phyloP scores from a whole-genome alignment of 2,329 filamentous ascomycete species.

The Penicillium hordei region DNA sequence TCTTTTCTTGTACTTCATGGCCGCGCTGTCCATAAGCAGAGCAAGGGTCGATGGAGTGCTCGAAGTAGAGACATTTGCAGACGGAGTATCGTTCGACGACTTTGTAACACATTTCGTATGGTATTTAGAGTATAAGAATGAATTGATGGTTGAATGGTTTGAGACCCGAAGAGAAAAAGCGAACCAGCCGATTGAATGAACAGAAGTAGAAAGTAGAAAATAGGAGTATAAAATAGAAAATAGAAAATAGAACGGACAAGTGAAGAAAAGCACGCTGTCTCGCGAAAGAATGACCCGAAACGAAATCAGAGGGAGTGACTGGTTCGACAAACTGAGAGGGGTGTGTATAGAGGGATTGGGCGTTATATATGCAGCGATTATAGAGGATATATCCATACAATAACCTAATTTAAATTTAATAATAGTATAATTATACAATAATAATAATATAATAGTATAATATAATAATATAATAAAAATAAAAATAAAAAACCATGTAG shows the following conservation, averaged over 20 bases:
- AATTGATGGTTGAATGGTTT: neutral
- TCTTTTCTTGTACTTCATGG: slow-evolving; percentile 70
- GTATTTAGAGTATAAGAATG: too few relatives aligned
- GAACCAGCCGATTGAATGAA: neutral
- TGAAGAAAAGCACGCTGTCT: neutral
- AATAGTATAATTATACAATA: too few relatives aligned
- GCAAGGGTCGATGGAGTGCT: slow-evolving; percentile 82
- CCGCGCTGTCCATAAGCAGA: slow-evolving; percentile 70
- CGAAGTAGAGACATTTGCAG: slow-evolving; percentile 84
- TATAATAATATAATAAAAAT: neutral
- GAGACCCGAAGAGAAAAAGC: neutral
- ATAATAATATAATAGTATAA: neutral
- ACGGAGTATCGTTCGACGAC: slow-evolving; percentile 81
- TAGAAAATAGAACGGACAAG: neutral
- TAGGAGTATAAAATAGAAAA: neutral
- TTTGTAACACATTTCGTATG: slow-evolving; percentile 73
- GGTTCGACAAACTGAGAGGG: neutral
- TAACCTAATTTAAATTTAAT: too few relatives aligned
- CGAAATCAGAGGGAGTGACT: neutral
- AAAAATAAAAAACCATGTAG: neutral
- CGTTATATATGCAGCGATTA: neutral
- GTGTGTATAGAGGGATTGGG: neutral
- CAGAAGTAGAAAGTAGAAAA: neutral
- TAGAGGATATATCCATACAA: neutral
- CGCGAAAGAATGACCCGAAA: neutral